These are phyloP conservation scores for Chamaecyparis obtusa DNA, from an alignment of 75 land plant species.

Conservation along the genomic window DNA sequence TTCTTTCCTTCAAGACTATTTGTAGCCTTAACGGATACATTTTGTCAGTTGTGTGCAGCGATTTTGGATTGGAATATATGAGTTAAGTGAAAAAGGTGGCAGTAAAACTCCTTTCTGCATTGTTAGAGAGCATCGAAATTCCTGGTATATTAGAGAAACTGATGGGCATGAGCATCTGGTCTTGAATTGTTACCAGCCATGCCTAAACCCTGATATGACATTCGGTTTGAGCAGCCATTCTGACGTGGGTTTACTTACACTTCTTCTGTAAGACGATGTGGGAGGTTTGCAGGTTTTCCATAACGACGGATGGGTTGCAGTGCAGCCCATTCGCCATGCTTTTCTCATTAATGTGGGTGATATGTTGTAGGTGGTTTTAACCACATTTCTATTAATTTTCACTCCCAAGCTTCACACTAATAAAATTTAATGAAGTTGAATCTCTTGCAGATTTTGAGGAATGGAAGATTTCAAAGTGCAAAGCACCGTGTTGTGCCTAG, in stretches of 20 bases:
- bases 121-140: conserved; percentile 58
- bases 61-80: conserved; percentile 28
- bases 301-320: conserved; percentile 37
- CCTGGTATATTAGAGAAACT: conserved; percentile 27
- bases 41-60: conserved; percentile 6
- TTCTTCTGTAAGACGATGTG: conserved; percentile 46
- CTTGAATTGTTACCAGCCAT: conserved; percentile 34
- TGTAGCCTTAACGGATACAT: not conserved
- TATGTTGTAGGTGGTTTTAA: not conserved
- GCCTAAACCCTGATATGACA: conserved; percentile 30
- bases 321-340: not conserved
- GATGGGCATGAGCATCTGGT: conserved; percentile 19
- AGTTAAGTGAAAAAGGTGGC: conserved; percentile 22
- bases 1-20: not conserved
- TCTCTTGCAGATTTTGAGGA: conserved; percentile 11
- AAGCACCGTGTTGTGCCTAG: conserved; percentile 7
- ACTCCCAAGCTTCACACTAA: not conserved
- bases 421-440: not conserved
- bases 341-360: not conserved
- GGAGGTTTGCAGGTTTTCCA: conserved; percentile 55
- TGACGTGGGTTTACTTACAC: conserved; percentile 38
- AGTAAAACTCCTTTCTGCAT: conserved; percentile 31
- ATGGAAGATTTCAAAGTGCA: conserved; percentile 13
- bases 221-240: conserved; percentile 42
- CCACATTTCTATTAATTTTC: not conserved